Evolutionary conservation across 164 flowering plant genomes (phyloP), one percentile per base, ranked within the genome.

Genomic region (Vitis riparia): DNA sequence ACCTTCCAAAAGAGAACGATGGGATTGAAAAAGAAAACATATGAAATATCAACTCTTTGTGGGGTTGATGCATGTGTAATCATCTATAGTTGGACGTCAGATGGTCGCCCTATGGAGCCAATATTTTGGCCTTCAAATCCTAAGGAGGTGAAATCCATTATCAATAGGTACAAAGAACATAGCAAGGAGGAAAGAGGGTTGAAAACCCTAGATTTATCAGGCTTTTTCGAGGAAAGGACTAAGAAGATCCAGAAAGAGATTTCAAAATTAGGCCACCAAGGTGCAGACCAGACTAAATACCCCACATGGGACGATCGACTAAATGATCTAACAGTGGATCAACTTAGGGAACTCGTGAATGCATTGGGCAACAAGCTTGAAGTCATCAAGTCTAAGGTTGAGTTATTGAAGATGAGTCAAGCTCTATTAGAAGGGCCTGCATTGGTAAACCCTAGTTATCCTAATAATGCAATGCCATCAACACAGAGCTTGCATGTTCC

Each of bases 41-140:
- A 59, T 0, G 82, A 79, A 17, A 73, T 79, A 65, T 51, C 75
- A 0, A 79, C 69, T 11, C 71, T 79, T 0, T 79, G 82, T 16
- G 79, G 55, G 4, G 75, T 79, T 9, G 70, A 73, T 44, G 63
- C 75, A 0, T 76, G 77, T 13, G 5, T 76, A 59, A 76, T 79
- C 29, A 9, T 56, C 47, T 71, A 27, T 52, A 71, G 65, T 0
- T 70, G 72, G 6, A 55, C 55, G 3, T 13, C 3, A 0, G 66
- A 52, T 29, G 56, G 37, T 2, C 23, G 19, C 11, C 63, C 69
- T 8, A 51, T 14, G 0, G 50, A 59, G 13, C 13, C 49, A 1
- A 69, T 58, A 9, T 17, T 48, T 17, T 71, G 65, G 64, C 74
- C 74, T 5, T 2, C 50, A 1, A 11, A 58, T 23, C 30, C 30